Evolutionary conservation across 768 basidiomycete species (phyloP), one percentile per base, ranked within the genome.

Genomic region (Leccinum truebloodii): DNA sequence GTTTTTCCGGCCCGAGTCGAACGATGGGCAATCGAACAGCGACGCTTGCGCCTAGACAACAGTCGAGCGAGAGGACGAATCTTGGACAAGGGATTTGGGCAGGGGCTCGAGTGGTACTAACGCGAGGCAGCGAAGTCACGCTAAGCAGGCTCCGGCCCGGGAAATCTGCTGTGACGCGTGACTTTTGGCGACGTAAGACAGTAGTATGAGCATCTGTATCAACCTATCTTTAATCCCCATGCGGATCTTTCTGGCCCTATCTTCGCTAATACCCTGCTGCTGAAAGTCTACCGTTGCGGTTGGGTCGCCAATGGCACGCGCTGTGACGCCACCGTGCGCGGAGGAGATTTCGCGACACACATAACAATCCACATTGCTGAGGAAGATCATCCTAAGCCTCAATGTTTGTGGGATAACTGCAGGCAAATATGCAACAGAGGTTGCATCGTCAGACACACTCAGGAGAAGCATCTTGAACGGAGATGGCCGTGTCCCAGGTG

Each of bases 401-500:
- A 3, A 6, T 72, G 71, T 32, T 22, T 2, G 8, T 72, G 71
- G 71, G 22, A 14, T 32, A 4, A 10, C 5, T 72, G 71, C 13
- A 48, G 54, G 2, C 67, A 68, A 0, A 18, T 9, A 3, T 44
- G 71, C 3, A 63, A 6, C 3, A 65, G 14, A 6, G 63, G 57
- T 1, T 62, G 57, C 3, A 41, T 73, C n/a, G 54, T 62, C 3
- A 48, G 71, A 1, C 73, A 73, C 20, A 57, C 73, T 2, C 57
- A 67, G 28, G 71, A 71, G 16, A 63, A 0, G 4, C 73, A 73
- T 44, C 64, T 74, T 3, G 55, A 30, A 16, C 62, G 59, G 37
- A 44, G 35, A 0, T 71, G 73, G 69, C 63, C 71, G 0, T 73
- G 71, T 30, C 58, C 67, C 0, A 62, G 7, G 2, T 73, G 71